These are phyloP conservation scores for Daldinia sp. DNA, from an alignment of 2,329 filamentous ascomycete genomes.

Conservation along the genomic window DNA sequence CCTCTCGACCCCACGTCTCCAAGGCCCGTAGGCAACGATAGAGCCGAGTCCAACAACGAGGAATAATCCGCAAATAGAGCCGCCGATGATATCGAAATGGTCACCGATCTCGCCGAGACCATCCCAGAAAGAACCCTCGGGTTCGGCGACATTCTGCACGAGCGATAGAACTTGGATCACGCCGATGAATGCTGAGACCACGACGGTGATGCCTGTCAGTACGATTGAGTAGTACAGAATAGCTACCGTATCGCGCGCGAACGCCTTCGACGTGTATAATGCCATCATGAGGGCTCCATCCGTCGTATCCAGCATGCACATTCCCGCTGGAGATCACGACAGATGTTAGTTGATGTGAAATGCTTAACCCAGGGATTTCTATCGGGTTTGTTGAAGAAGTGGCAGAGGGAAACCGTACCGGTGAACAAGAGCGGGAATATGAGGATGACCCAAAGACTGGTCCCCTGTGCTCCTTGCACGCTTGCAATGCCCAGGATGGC, in stretches of 20 bases:
- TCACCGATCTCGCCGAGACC: constrained; percentile 82
- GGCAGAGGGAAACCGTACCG: constrained; percentile 59
- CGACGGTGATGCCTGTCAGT: constrained; percentile 83
- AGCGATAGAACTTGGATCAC: constrained; percentile 85
- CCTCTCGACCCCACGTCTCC: constrained; percentile 69
- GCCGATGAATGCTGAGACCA: constrained; percentile 88
- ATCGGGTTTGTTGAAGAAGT: neutral
- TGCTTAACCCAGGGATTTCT: neutral
- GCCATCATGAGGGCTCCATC: constrained; percentile 97
- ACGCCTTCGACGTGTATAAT: constrained; percentile 84
- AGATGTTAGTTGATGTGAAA: neutral
- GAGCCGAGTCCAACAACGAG: constrained; percentile 80
- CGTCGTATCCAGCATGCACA: constrained; percentile 93
- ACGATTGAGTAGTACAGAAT: constrained; percentile 95
- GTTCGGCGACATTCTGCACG: constrained; percentile 79
- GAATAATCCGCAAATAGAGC: constrained; percentile 87
- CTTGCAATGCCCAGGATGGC: constrained; percentile 91
- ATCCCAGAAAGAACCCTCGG: constrained; percentile 87
- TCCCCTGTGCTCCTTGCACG: constrained; percentile 86
- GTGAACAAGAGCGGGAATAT: constrained; percentile 94
- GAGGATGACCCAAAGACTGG: constrained; percentile 92
- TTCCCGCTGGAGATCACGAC: constrained; percentile 70
- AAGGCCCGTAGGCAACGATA: constrained; percentile 81
- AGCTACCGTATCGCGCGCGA: constrained; percentile 85
- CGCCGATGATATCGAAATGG: constrained; percentile 87